Evolutionary conservation across 139 green algal genomes (phyloP).

Genomic region (Mesostigma viride): DNA sequence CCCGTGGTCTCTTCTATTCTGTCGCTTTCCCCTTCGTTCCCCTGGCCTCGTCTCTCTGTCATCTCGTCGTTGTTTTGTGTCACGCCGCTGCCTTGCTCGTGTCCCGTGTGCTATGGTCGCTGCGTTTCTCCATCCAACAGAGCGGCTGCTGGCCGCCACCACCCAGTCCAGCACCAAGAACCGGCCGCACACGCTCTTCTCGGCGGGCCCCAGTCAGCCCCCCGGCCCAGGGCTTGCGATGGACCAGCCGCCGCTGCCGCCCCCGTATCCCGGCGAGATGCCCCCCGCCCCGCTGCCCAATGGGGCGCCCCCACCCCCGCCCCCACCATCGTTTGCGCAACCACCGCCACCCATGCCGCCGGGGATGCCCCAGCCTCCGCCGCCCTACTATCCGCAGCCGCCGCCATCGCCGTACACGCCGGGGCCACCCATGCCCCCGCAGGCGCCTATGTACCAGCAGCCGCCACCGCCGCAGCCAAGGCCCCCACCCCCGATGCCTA

Average conservation of each 20-base stretch:
- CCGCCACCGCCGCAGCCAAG: slow-evolving; percentile 7
- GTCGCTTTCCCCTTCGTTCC: not conserved
- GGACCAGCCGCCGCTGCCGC: slow-evolving; percentile 4
- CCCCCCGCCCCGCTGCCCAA: no score
- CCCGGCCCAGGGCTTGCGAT: not conserved
- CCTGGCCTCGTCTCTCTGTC: not conserved
- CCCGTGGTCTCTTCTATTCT: not conserved
- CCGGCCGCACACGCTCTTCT: slow-evolving; percentile 27
- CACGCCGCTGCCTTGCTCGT: no score
- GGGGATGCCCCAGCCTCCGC: not conserved
- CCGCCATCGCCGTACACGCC: not conserved
- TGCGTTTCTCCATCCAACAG: not conserved
- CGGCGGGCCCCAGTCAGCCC: slow-evolving; percentile 3
- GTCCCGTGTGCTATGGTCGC: no score
- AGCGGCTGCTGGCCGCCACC: slow-evolving; percentile 16
- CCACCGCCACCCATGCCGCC: slow-evolving; percentile 14
- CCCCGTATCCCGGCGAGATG: slow-evolving; percentile 9
- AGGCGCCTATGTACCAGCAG: not conserved
- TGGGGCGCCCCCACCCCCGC: no score
- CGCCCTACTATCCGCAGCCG: not conserved
- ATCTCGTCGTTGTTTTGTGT: not conserved
- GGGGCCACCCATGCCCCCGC: not conserved
- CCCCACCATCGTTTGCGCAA: not conserved
- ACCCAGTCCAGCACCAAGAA: slow-evolving; percentile 1
- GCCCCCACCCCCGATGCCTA: no score